phyloP scores from a whole-genome alignment of 768 basidiomycete genomes.

The Grammothele lineata region DNA sequence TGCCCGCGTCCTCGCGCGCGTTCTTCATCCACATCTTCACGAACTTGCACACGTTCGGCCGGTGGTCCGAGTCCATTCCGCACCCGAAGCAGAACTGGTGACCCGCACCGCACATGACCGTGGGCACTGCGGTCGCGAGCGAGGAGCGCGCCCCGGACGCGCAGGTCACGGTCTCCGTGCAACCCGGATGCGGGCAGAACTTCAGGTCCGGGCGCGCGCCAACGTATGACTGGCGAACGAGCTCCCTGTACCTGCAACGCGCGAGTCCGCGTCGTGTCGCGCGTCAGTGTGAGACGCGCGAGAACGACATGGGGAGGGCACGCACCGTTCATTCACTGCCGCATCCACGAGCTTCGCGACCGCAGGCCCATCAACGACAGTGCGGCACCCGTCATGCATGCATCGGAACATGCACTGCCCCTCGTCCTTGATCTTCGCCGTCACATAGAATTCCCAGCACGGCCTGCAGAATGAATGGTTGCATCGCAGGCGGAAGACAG shows the following conservation, averaged over 20 bases:
- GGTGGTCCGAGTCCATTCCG: slow-evolving; percentile 79
- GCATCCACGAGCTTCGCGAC: slow-evolving; percentile 51
- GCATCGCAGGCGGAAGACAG: slow-evolving; percentile 71
- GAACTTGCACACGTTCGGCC: slow-evolving; percentile 85
- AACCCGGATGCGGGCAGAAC: slow-evolving; percentile 93
- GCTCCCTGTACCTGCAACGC: slow-evolving; percentile 48
- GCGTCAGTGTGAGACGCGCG: background rate
- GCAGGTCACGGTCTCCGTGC: slow-evolving; percentile 89
- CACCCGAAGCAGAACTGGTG: slow-evolving; percentile 97
- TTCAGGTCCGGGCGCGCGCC: slow-evolving; percentile 74
- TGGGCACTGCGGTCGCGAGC: slow-evolving; percentile 80
- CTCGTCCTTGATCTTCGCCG: slow-evolving; percentile 78
- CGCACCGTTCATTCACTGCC: slow-evolving; percentile 16
- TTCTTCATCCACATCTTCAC: slow-evolving; percentile 93
- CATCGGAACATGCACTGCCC: slow-evolving; percentile 69
- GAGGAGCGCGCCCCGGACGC: slow-evolving; percentile 62
- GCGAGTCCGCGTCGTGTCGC: background rate
- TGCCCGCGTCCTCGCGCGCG: slow-evolving; percentile 95
- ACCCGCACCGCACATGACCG: slow-evolving; percentile 73
- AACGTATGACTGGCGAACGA: slow-evolving; percentile 90
- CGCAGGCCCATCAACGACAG: slow-evolving; percentile 59
- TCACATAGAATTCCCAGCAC: slow-evolving; percentile 80
- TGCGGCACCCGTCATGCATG: slow-evolving; percentile 74
- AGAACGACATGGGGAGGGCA: background rate
- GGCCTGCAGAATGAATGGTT: slow-evolving; percentile 77